Base-by-base conservation (phyloP, 2,329 filamentous ascomycete genomes). In the Podosphaera leucotricha region DNA sequence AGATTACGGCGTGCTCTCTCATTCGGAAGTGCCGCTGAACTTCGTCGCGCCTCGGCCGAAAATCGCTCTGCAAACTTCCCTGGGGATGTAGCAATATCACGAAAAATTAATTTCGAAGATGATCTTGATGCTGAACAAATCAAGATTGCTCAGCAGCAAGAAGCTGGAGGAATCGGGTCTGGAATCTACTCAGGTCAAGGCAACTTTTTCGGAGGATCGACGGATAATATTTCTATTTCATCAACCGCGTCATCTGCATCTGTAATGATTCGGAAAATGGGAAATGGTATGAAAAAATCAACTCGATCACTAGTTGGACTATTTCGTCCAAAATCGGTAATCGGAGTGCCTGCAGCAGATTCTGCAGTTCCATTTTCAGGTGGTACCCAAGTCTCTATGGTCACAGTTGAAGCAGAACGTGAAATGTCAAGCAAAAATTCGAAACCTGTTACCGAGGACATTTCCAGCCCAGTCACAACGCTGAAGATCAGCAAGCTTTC, bases 231-330 rank as follows among this genome's bases (percentile, higher is more conserved):
- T 38, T 92, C 84, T 13, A 84, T 92, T 50, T 87, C 82, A 1
- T 92, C 84, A 3, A 92, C 83, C 8, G 83, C 83, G 18, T 92
- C 84, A 6, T 92, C 83, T 18, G 83, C 83, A 28, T 92, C 84
- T 24, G 76, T 92, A 54, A 92, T 92, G 83, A 80, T 98, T 52
- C 77, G 90, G 44, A 98, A 98, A 66, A 98, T 98, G 90, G 90
- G 90, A 45, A 84, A 85, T 51, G 86, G 87, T n/a, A 80, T 95
- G 75, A 95, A 93, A 70, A 92, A 90, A 62, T 79, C 84, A 43
- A 80, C 80, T 16, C 73, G 86, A 41, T 94, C 86, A 20, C 72
- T 98, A 44, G 92, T 92, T 52, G 90, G 90, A 21, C 68, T 98
- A 6, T 98, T 98, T 65, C 72, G 90, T 49, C 87, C 90, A 0